These are phyloP conservation scores for Penicillium dipodomyicola DNA, from an alignment of 495 filamentous ascomycete species.

Conservation along the genomic window DNA sequence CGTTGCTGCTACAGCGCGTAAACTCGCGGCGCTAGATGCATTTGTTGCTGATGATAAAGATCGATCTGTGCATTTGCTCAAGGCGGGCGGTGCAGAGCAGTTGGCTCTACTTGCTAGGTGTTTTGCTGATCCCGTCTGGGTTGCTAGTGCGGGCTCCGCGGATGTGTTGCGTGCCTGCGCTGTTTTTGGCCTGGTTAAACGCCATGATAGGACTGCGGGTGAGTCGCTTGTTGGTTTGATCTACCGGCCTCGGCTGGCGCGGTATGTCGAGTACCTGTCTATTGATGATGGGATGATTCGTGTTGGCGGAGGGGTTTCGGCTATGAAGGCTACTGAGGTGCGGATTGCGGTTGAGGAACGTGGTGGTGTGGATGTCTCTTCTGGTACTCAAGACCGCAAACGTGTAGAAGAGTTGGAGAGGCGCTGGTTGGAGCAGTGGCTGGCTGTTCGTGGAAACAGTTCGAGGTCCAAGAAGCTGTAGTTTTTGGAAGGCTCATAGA, in stretches of 20 bases:
- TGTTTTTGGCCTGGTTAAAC: conserved; percentile 45
- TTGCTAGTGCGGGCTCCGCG: conserved; percentile 16
- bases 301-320: conserved; percentile 48
- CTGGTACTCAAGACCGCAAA: conserved; percentile 15
- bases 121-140: conserved; percentile 25
- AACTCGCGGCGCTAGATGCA: conserved; percentile 27
- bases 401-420: conserved; percentile 31
- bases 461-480: background rate
- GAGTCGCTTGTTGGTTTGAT: conserved; percentile 29
- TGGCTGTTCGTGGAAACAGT: conserved; percentile 16
- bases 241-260: conserved; percentile 42
- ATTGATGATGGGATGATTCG: conserved; percentile 59
- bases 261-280: conserved; percentile 51
- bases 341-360: conserved; percentile 54
- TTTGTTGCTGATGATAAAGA: conserved; percentile 15
- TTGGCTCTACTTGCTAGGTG: conserved; percentile 24
- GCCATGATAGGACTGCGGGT: conserved; percentile 30
- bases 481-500: background rate
- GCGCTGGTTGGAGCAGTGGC: conserved; percentile 42
- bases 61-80: conserved; percentile 4
- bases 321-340: conserved; percentile 54
- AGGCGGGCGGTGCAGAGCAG: conserved; percentile 25
- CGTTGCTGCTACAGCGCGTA: conserved; percentile 44
- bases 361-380: conserved; percentile 33
- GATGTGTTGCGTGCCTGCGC: conserved; percentile 45